These are phyloP conservation scores for Sporothrix dimorphospora DNA, from an alignment of 2,329 filamentous ascomycete species.

Conservation along the genomic window DNA sequence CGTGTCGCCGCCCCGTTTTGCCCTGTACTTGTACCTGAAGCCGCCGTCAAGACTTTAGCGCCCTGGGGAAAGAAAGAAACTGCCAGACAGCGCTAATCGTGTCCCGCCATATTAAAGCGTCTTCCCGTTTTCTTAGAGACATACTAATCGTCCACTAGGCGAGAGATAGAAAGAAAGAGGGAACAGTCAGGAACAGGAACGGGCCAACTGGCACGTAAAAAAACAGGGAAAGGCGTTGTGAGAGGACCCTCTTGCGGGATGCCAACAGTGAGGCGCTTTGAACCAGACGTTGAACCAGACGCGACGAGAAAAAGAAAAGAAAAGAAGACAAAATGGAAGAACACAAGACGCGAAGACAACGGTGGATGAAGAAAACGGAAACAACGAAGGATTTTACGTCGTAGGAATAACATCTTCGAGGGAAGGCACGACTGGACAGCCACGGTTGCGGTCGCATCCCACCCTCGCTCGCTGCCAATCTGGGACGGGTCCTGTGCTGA, in stretches of 20 bases:
- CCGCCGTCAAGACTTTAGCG: constrained; percentile 21
- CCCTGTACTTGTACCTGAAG: constrained; percentile 14
- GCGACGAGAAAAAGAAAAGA: neutral
- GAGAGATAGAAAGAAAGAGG: neutral
- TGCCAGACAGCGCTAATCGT: constrained; percentile 20
- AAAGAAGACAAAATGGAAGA: neutral
- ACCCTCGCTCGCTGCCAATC: neutral
- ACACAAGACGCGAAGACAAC: neutral
- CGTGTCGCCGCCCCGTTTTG: neutral
- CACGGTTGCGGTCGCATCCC: neutral
- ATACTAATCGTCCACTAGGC: constrained; percentile 15
- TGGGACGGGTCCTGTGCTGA: neutral
- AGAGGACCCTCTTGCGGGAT: neutral
- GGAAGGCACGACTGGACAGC: neutral
- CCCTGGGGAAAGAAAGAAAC: neutral
- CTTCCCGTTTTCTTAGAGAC: constrained; percentile 25
- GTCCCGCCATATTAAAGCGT: constrained; percentile 24
- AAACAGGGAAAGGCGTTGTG: neutral
- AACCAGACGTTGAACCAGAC: constrained; percentile 6
- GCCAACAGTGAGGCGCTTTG: neutral
- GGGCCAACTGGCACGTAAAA: constrained; percentile 17
- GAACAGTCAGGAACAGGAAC: constrained; percentile 4
- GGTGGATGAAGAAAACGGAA: neutral
- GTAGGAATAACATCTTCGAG: neutral
- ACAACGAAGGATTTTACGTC: neutral